phyloP scores from a whole-genome alignment of 2,329 filamentous ascomycete species.

The Fusarium globosum region DNA sequence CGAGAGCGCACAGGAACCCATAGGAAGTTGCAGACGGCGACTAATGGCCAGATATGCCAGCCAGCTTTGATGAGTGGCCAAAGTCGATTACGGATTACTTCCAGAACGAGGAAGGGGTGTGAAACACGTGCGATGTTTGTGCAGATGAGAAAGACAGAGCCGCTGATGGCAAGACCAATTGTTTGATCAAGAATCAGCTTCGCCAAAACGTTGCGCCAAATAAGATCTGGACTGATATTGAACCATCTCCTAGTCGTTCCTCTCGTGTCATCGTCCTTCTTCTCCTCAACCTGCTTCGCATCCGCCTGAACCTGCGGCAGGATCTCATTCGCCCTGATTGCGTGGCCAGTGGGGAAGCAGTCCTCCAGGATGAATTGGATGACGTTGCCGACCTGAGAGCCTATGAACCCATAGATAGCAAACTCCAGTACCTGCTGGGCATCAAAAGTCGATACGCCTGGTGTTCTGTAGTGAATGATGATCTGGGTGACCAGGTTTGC shows the following conservation, averaged over 20 bases:
- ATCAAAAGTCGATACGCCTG: slow-evolving; percentile 43
- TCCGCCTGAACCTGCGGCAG: slow-evolving; percentile 36
- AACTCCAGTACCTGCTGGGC: slow-evolving; percentile 51
- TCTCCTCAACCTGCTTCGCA: slow-evolving; percentile 30
- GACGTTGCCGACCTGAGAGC: slow-evolving; percentile 51
- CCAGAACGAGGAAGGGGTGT: slow-evolving; percentile 37
- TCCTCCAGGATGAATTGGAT: slow-evolving; percentile 52
- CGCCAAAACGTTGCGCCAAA: slow-evolving; percentile 49
- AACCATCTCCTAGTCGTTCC: slow-evolving; percentile 22
- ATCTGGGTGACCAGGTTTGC: slow-evolving; percentile 48
- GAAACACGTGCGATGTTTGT: slow-evolving; percentile 50
- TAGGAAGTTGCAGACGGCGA: slow-evolving; percentile 51
- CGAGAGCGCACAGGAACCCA: slow-evolving; percentile 52
- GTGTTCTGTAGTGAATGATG: slow-evolving; percentile 35
- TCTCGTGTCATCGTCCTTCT: slow-evolving; percentile 39
- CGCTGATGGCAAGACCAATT: slow-evolving; percentile 50
- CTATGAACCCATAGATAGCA: slow-evolving; percentile 50
- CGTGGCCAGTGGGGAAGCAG: slow-evolving; percentile 47
- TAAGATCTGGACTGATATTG: slow-evolving; percentile 45
- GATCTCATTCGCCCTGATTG: slow-evolving; percentile 33
- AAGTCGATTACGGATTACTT: slow-evolving; percentile 45
- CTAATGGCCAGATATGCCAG: slow-evolving; percentile 53
- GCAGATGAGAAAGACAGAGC: slow-evolving; percentile 49
- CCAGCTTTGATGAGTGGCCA: slow-evolving; percentile 49
- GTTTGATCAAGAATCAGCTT: slow-evolving; percentile 53